Conservation (phyloP, 306 rosid species). For the Alnus rubra region DNA sequence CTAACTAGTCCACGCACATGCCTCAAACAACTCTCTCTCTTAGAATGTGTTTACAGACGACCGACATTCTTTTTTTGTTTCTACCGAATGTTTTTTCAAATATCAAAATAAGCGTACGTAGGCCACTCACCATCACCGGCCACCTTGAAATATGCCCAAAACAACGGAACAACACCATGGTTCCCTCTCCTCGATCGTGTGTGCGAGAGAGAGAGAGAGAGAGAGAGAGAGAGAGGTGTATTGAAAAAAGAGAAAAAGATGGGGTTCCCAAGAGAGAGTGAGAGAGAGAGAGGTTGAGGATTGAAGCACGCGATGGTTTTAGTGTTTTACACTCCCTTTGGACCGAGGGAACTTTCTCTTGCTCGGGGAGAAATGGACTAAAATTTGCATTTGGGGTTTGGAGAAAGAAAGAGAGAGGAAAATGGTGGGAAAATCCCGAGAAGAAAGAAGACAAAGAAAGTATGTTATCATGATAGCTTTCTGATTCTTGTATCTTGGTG, state of each 20-base stretch:
- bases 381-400: conserved; percentile 34
- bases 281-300: background rate
- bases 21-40: conserved; percentile 24
- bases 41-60: background rate
- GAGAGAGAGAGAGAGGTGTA: conserved; percentile 4
- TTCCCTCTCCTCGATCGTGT: background rate
- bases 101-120: conserved; percentile 19
- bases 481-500: conserved; percentile 43
- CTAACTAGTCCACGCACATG: conserved; percentile 21
- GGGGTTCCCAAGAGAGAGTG: conserved; percentile 42
- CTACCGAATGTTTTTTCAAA: conserved; percentile 35
- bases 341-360: conserved; percentile 47
- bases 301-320: conserved; percentile 51
- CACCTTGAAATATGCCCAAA: conserved; percentile 35
- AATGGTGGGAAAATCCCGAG: conserved; percentile 48
- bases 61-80: conserved; percentile 22
- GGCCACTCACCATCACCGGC: conserved; percentile 5
- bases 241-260: conserved; percentile 27
- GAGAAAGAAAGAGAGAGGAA: conserved; percentile 31
- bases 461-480: conserved; percentile 58
- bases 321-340: conserved; percentile 56
- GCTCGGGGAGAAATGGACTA: conserved; percentile 28
- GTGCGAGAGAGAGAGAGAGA: conserved; percentile 20
- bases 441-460: conserved; percentile 50
- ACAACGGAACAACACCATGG: conserved; percentile 1